Conservation (phyloP, 1,284 basidiomycete species). For the Fomitopsis palustris region DNA sequence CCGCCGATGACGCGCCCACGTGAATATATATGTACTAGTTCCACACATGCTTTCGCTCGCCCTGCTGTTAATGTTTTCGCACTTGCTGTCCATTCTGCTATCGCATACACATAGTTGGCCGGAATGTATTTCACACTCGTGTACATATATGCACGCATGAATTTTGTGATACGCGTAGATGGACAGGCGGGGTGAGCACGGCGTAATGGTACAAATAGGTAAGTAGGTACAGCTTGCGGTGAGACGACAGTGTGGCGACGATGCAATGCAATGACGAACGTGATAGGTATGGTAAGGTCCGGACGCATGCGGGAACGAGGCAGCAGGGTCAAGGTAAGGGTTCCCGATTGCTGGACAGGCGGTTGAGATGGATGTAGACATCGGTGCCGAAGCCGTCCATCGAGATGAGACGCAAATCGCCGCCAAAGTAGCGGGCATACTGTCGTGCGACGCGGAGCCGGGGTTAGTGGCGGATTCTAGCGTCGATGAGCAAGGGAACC, state of each 20-base stretch:
- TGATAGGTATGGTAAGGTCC: background rate
- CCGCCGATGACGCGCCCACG: background rate
- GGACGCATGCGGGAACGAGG: background rate
- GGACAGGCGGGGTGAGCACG: background rate
- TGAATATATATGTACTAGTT: background rate
- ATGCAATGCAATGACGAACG: background rate
- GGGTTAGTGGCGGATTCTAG: background rate
- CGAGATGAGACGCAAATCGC: conserved; percentile 92
- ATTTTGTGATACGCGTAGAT: no score
- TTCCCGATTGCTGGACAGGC: conserved; percentile 79
- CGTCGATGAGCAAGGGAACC: background rate
- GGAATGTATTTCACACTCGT: background rate
- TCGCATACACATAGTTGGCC: background rate
- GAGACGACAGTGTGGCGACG: background rate
- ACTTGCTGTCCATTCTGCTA: background rate
- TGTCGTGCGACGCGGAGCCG: conserved; percentile 29
- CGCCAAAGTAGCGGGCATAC: conserved; percentile 97
- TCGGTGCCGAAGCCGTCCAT: conserved; percentile 98
- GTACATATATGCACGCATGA: background rate
- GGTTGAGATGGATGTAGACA: conserved; percentile 88
- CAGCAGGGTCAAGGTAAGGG: conserved; percentile 49
- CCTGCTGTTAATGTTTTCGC: background rate
- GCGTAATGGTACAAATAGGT: background rate
- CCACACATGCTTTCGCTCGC: background rate
- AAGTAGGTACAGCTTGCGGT: background rate